A percentile compares a stretch with the other conserved stretches of the same genome.
These are phyloP conservation scores for Furcasterigmium furcatum DNA, from an alignment of 2,329 filamentous ascomycete genomes.

Conservation along the genomic window DNA sequence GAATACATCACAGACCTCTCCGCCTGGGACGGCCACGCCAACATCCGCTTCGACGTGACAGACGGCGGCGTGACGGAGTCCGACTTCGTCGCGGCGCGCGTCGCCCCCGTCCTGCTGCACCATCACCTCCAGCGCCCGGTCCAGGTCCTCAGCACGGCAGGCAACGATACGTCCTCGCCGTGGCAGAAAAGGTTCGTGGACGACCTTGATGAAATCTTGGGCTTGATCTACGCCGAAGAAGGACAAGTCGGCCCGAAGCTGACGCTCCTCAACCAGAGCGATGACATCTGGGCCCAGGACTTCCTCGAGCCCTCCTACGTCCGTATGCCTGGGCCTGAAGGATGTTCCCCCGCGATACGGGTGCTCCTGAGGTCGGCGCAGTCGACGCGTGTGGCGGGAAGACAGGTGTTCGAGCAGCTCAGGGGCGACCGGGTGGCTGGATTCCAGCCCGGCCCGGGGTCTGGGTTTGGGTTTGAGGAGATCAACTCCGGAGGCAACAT, in stretches of 20 bases:
- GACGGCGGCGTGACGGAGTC: constrained; percentile 8
- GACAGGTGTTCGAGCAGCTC: constrained; percentile 26
- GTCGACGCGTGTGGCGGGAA: constrained; percentile 18
- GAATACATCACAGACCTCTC: constrained; percentile 17
- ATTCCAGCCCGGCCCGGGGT: constrained; percentile 21
- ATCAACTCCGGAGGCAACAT: constrained; percentile 26
- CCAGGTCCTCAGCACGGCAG: too few relatives aligned
- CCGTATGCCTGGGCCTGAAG: constrained; percentile 31
- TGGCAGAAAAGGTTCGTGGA: too few relatives aligned
- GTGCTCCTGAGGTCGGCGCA: constrained; percentile 28
- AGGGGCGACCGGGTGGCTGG: constrained; percentile 23
- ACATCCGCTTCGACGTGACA: constrained; percentile 22
- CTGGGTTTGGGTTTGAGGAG: constrained; percentile 26
- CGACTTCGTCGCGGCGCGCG: constrained; percentile 26
- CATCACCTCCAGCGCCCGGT: too few relatives aligned
- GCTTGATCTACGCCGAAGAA: too few relatives aligned
- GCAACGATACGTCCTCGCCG: too few relatives aligned
- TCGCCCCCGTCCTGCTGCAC: constrained; percentile 29
- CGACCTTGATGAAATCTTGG: too few relatives aligned
- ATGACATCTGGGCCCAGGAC: constrained; percentile 34
- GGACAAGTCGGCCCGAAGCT: too few relatives aligned
- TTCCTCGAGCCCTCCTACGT: constrained; percentile 32
- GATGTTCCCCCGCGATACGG: constrained; percentile 23
- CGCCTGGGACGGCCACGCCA: constrained; percentile 23
- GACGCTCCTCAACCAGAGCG: constrained; percentile 15